A percentile compares a stretch with the other conserved stretches of the same genome.
These are phyloP conservation scores for Phaeomoniella chlamydospora DNA, from an alignment of 2,329 filamentous ascomycete species.

Conservation along the genomic window DNA sequence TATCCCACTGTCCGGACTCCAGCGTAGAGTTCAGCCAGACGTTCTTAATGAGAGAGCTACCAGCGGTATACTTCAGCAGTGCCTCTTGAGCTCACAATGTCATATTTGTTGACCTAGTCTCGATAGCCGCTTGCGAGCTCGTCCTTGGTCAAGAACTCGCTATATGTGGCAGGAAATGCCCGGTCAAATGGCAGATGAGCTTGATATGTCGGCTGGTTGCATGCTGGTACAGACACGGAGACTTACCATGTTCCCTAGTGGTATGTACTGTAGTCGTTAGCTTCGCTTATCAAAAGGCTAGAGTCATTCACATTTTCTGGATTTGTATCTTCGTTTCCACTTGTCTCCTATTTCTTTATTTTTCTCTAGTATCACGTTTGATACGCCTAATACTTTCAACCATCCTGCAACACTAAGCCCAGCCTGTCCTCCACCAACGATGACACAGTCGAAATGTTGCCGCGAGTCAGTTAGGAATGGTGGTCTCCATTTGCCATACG, in stretches of 20 bases:
- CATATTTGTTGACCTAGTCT: conserved; percentile 11
- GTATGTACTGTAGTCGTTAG: conserved; percentile 15
- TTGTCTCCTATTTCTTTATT: conserved; percentile 27
- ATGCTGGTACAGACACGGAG: neutral
- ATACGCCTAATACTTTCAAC: conserved; percentile 25
- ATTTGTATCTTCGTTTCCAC: conserved; percentile 31
- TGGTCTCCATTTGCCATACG: neutral
- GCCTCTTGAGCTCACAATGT: no score
- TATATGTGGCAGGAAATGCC: conserved; percentile 11
- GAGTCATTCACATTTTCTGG: no score
- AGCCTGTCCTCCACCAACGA: conserved; percentile 28
- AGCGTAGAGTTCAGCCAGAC: conserved; percentile 22
- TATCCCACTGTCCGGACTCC: conserved; percentile 22
- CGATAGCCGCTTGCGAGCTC: conserved; percentile 9
- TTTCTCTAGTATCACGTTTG: conserved; percentile 29
- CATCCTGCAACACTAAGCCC: conserved; percentile 29
- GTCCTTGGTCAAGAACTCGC: conserved; percentile 10
- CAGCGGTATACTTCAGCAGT: no score
- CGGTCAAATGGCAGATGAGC: conserved; percentile 15
- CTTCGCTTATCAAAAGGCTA: no score
- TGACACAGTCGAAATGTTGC: conserved; percentile 14
- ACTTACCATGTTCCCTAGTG: conserved; percentile 5
- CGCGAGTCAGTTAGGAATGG: neutral
- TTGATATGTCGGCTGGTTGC: no score
- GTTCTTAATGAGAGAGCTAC: no score